Evolutionary conservation across 805 yeast species (phyloP), one percentile per base, ranked within the genome.

Genomic region (Yarrowia yakushimensis): DNA sequence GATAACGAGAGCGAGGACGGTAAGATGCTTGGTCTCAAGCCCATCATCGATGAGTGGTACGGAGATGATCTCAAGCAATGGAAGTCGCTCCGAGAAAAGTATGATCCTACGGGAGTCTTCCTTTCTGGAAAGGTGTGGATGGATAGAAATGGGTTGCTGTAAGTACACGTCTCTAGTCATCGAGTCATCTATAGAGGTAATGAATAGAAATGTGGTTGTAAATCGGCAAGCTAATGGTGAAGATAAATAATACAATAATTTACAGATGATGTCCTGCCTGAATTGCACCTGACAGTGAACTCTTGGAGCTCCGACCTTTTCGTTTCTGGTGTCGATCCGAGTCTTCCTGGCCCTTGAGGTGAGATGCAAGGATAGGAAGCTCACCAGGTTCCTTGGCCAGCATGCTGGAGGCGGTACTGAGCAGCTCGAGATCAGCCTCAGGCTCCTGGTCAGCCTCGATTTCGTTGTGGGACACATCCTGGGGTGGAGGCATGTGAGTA

Each of bases 31-130:
- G 97, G 97, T 1, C 84, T 90, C 71, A 83, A 85, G 31, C 79
- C 81, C 9, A 82, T 82, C 64, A 83, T 90, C 76, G 77, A 79
- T 61, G 83, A 83, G 67, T 89, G 96, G 96, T 89, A 85, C 71
- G 96, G 94, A 11, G 82, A 85, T 9, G 86, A 85, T 67, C 78
- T 92, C 66, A 72, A 68, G 12, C 71, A 76, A 43, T 93, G 82
- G 79, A 85, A 87, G 71, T 71, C 78, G 59, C 78, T 88, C 15
- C 82, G 97, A 72, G 76, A 74, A 52, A 79, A 82, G 65, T 81
- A 81, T 69, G 97, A 93, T 76, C 97, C 97, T 1, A 76, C 84
- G 4, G 90, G 90, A 12, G 85, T 92, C 2, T 92, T 93, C 71
- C 73, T 90, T 63, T 84, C 90, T 66, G 89, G 90, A 28, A 80